Conservation (phyloP, 1,284 basidiomycete genomes). For the Leccinum pachyderme region DNA sequence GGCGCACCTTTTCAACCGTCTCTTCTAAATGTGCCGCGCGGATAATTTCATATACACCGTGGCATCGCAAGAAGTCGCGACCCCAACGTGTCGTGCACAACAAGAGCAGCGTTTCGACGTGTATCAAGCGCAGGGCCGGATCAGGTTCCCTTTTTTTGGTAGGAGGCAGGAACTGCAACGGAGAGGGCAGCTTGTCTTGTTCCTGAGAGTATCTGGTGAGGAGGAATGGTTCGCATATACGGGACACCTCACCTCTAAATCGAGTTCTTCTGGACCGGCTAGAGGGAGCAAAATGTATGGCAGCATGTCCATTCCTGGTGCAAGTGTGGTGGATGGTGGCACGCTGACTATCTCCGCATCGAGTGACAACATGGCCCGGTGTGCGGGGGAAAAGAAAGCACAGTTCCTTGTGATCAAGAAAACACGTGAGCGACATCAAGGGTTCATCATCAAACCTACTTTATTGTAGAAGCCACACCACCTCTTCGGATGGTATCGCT, state of each 20-base stretch:
- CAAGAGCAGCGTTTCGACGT: constrained; percentile 87
- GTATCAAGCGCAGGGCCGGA: constrained; percentile 74
- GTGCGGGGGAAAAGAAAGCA: constrained; percentile 65
- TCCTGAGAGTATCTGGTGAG: constrained; percentile 50
- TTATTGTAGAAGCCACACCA: constrained; percentile 83
- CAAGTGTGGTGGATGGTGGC: constrained; percentile 53
- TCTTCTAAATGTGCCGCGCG: constrained; percentile 82
- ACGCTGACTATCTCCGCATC: constrained; percentile 51
- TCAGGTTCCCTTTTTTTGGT: constrained; percentile 87
- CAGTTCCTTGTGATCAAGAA: constrained; percentile 60
- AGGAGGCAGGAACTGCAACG: constrained; percentile 85
- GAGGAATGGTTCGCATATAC: not conserved
- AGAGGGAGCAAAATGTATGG: constrained; percentile 87
- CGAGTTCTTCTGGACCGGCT: constrained; percentile 92
- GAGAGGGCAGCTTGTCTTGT: constrained; percentile 82
- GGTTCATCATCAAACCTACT: constrained; percentile 48
- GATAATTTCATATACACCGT: constrained; percentile 89
- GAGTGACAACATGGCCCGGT: constrained; percentile 67
- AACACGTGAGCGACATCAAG: constrained; percentile 6
- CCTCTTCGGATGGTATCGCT: constrained; percentile 81
- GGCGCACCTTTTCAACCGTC: constrained; percentile 68
- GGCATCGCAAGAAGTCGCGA: constrained; percentile 73
- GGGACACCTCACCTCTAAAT: constrained; percentile 64
- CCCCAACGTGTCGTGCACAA: constrained; percentile 89
- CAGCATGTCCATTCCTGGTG: constrained; percentile 80